These are phyloP conservation scores for Solanum virginianum DNA, from an alignment of 257 asterid species.

Conservation along the genomic window DNA sequence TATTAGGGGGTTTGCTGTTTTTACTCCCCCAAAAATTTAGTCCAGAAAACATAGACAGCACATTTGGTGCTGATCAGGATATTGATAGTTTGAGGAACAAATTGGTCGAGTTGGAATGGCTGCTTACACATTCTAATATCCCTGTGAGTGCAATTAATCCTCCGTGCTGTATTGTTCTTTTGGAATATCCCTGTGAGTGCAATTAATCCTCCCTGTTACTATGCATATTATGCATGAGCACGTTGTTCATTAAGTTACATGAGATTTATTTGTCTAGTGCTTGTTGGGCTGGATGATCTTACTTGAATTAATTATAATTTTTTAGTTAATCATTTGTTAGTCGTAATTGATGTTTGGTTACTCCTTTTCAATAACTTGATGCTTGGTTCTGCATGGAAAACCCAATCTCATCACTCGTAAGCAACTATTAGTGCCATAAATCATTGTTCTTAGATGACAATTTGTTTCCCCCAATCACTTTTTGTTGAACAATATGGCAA, in stretches of 20 bases:
- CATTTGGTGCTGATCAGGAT: slow-evolving; percentile 25
- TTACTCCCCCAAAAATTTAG: slow-evolving; percentile 63
- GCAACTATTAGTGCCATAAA: neutral
- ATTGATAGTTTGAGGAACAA: slow-evolving; percentile 16
- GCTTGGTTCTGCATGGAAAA: neutral
- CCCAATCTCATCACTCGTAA: neutral
- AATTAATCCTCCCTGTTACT: neutral
- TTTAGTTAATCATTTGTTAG: neutral
- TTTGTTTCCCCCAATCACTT: neutral
- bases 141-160: slow-evolving; percentile 46
- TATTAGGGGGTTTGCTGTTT: slow-evolving; percentile 74
- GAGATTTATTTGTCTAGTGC: neutral
- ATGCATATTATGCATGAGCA: neutral
- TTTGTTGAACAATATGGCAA: neutral
- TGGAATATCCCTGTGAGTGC: slow-evolving; percentile 49
- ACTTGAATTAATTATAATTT: neutral
- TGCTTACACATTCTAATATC: slow-evolving; percentile 55
- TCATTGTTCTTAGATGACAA: neutral
- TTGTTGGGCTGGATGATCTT: neutral
- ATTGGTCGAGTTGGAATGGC: slow-evolving; percentile 48
- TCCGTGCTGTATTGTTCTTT: neutral
- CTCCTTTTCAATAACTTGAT: neutral
- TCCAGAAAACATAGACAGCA: slow-evolving; percentile 31
- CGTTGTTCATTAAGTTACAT: neutral
- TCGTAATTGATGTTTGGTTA: neutral